Base-by-base conservation (phyloP, 1,284 basidiomycete genomes). In the Boletellus deceptivus region DNA sequence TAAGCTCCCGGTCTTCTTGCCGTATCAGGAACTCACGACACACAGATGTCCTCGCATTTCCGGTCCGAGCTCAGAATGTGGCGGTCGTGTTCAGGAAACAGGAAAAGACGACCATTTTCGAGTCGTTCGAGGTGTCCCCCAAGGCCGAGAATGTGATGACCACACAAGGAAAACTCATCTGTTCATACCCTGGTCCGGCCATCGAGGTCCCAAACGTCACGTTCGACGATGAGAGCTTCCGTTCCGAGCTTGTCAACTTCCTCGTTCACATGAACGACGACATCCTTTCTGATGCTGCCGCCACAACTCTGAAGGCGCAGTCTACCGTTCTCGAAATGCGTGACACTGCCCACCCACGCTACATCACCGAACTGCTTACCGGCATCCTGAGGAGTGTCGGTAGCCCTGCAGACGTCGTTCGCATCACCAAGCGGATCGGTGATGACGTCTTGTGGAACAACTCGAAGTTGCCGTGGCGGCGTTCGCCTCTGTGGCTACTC, bases 401-500 rank as follows among this genome's bases (percentile, higher is more conserved):
- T 3, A 20, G 49, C 6, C 49, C 55, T 0, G 55, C 59, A 8
- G 55, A 62, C 1, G 50, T 69, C 1, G 38, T 29, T 22, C 59
- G 62, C 2, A 62, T 65, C 38, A 54, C 38, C 16, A 72, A 72
- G 51, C 62, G 70, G 2, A 58, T 70, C 11, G 59, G 58, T 2
- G 70, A 72, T 50, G 68, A 72, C 13, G 65, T 68, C 5, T 46
- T 20, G 20, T 20, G 20, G 20, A 20, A 20, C 20, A 20, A 20
- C 20, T 20, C 20, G 20, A 20, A 20, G 22, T 50, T 64, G 13
- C 72, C 73, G 3, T 75, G 70, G 74, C 63, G 67, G 5, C 67
- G 73, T 9, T 71, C 70, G 6, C 56, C 71, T 0, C 56, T 73
- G 2, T 73, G 73, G 71, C 66, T 75, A 11, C 52, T 72, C 3